Percentiles rank a stretch among this genome's conserved stretches.
Conservation (phyloP, 192 early-diverging fungal species). For the Podila minutissima region DNA sequence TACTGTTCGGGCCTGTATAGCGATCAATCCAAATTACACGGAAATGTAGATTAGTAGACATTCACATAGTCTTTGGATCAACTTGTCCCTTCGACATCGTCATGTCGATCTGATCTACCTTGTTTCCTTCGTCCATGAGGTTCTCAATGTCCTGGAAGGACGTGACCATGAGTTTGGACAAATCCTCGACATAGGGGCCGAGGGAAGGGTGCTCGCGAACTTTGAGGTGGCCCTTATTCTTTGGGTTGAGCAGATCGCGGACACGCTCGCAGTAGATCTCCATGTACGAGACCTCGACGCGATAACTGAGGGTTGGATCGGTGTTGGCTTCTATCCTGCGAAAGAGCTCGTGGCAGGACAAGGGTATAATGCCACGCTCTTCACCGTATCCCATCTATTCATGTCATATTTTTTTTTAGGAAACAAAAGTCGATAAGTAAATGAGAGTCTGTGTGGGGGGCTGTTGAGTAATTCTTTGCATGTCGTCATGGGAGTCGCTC, state of each 20-base stretch:
- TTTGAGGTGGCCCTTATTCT: slow-evolving; percentile 76
- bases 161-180: slow-evolving; percentile 86
- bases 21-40: too few relatives aligned
- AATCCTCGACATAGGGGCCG: slow-evolving; percentile 93
- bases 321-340: slow-evolving; percentile 59
- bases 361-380: slow-evolving; percentile 89
- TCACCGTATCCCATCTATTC: slow-evolving; percentile 73
- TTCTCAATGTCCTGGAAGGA: slow-evolving; percentile 73
- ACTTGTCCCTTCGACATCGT: too few relatives aligned
- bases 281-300: slow-evolving; percentile 88
- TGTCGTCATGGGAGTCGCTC: neutral
- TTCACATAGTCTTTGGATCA: neutral
- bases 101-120: slow-evolving; percentile 47
- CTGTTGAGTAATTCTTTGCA: neutral
- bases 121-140: slow-evolving; percentile 86
- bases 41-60: too few relatives aligned
- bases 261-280: slow-evolving; percentile 94
- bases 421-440: too few relatives aligned
- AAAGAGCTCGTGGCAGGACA: slow-evolving; percentile 86
- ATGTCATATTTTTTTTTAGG: neutral
- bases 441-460: too few relatives aligned
- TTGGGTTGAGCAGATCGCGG: slow-evolving; percentile 82
- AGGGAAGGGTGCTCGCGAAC: slow-evolving; percentile 84
- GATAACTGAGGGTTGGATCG: slow-evolving; percentile 59
- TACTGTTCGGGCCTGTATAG: slow-evolving; percentile 78